phyloP scores from a whole-genome alignment of 805 yeast genomes.

The Kodamaea neixiangensis region DNA sequence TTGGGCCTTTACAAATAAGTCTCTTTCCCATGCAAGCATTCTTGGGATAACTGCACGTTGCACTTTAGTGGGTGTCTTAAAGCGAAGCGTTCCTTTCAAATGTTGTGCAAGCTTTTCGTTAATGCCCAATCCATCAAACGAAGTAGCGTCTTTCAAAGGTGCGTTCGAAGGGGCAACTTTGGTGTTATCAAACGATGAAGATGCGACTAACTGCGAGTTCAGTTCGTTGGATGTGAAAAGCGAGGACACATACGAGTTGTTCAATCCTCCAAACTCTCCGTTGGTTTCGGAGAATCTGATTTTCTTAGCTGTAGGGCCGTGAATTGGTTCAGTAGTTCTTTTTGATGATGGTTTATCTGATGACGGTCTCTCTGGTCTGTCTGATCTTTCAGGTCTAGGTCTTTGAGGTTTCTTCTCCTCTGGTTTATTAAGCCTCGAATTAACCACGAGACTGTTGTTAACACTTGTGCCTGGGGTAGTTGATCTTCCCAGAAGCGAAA shows the following conservation, averaged over 20 bases:
- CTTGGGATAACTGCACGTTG: slow-evolving; percentile 81
- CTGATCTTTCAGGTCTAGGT: slow-evolving; percentile 13
- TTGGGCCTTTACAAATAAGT: slow-evolving; percentile 90
- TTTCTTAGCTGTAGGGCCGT: slow-evolving; percentile 32
- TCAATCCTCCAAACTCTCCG: slow-evolving; percentile 55
- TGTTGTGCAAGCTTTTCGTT: slow-evolving; percentile 53
- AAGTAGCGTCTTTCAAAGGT: slow-evolving; percentile 67
- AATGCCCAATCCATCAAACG: slow-evolving; percentile 74
- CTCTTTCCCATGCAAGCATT: slow-evolving; percentile 48
- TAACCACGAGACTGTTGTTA: slow-evolving; percentile 26
- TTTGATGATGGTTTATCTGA: neutral
- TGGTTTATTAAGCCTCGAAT: slow-evolving; percentile 13
- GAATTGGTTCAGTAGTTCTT: slow-evolving; percentile 17
- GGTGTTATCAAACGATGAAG: slow-evolving; percentile 27
- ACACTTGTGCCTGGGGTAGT: slow-evolving; percentile 33
- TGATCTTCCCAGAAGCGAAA: slow-evolving; percentile 49
- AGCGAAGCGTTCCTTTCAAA: slow-evolving; percentile 55
- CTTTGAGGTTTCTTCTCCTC: slow-evolving; percentile 12
- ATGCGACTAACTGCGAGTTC: slow-evolving; percentile 52
- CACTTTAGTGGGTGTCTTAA: slow-evolving; percentile 77
- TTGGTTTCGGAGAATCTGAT: slow-evolving; percentile 47
- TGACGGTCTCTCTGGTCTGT: slow-evolving; percentile 15
- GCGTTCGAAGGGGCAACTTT: slow-evolving; percentile 64
- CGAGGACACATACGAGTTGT: slow-evolving; percentile 78
- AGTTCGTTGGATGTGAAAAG: slow-evolving; percentile 54